phyloP scores from a whole-genome alignment of 257 asterid genomes.

The Primulina huaijiensis region DNA sequence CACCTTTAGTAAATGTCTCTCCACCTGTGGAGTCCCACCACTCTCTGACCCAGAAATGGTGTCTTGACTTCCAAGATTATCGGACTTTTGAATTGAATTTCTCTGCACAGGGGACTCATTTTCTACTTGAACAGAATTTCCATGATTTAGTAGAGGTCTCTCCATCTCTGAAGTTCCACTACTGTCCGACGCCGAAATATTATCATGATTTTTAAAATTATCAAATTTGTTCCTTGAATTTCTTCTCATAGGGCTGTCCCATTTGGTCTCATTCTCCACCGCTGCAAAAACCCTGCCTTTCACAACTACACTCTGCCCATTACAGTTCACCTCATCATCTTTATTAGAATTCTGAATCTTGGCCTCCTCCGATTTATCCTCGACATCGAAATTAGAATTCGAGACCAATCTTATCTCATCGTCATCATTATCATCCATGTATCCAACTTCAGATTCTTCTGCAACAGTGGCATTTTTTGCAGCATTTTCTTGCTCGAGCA shows the following conservation, averaged over 20 bases:
- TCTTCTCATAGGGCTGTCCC: conserved; percentile 23
- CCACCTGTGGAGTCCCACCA: conserved; percentile 52
- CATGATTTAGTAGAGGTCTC: neutral
- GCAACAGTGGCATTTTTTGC: conserved; percentile 14
- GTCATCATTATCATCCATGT: neutral
- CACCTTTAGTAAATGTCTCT: conserved; percentile 80
- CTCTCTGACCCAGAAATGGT: conserved; percentile 50
- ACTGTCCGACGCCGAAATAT: neutral
- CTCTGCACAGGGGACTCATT: conserved; percentile 24
- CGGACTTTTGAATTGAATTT: conserved; percentile 23
- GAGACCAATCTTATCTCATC: conserved; percentile 20
- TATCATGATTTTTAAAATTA: conserved; percentile 1
- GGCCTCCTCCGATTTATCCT: conserved; percentile 23
- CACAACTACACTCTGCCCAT: neutral
- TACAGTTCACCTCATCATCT: neutral
- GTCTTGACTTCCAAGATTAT: conserved; percentile 32
- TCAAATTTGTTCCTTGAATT: conserved; percentile 11
- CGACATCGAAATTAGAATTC: conserved; percentile 23
- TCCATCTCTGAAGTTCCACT: neutral
- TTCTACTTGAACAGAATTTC: neutral
- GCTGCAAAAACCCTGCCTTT: conserved; percentile 19
- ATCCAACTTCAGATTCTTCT: conserved; percentile 18
- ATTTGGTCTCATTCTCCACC: conserved; percentile 22
- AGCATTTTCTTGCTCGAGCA: conserved; percentile 52
- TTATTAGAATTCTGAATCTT: conserved; percentile 18